A percentile compares a stretch with the other conserved stretches of the same genome.
Evolutionary conservation across 257 asterid species (phyloP).

Genomic region (Plantago elongata): DNA sequence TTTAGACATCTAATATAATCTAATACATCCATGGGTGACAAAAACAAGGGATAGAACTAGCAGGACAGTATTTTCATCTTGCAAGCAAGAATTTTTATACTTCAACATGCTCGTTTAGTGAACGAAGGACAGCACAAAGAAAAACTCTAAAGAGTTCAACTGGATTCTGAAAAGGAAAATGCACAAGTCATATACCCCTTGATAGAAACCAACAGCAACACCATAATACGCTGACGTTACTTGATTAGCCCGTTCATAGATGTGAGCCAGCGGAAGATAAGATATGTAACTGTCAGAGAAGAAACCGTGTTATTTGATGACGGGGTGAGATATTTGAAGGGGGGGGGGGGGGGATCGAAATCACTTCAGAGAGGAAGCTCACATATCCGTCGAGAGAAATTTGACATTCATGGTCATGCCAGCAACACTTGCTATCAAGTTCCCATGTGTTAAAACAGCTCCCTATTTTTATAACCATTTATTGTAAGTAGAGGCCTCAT

Average conservation of each 20-base stretch:
- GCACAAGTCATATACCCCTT: conserved; percentile 46
- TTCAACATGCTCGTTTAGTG: not conserved
- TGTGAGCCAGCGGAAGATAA: conserved; percentile 86
- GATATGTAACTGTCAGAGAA: conserved; percentile 58
- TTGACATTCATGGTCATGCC: conserved; percentile 42
- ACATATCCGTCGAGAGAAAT: conserved; percentile 62
- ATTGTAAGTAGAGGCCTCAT: not conserved
- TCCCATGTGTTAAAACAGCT: conserved; percentile 64
- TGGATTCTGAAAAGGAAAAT: not conserved
- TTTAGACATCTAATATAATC: no score
- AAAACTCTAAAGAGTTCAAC: conserved; percentile 4
- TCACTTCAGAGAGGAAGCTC: conserved; percentile 28
- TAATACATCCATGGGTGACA: no score
- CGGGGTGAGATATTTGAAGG: not conserved
- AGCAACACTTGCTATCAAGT: conserved; percentile 57
- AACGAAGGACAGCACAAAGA: not conserved
- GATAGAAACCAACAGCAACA: conserved; percentile 75
- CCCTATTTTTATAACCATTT: conserved; percentile 35
- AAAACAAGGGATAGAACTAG: not conserved
- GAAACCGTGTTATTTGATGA: not conserved
- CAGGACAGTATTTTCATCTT: not conserved
- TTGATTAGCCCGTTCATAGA: conserved; percentile 71
- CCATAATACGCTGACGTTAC: conserved; percentile 50
- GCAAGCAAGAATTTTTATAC: not conserved
- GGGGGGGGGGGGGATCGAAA: not conserved